phyloP scores from a whole-genome alignment of 257 asterid genomes.

The Penstemon davidsonii region DNA sequence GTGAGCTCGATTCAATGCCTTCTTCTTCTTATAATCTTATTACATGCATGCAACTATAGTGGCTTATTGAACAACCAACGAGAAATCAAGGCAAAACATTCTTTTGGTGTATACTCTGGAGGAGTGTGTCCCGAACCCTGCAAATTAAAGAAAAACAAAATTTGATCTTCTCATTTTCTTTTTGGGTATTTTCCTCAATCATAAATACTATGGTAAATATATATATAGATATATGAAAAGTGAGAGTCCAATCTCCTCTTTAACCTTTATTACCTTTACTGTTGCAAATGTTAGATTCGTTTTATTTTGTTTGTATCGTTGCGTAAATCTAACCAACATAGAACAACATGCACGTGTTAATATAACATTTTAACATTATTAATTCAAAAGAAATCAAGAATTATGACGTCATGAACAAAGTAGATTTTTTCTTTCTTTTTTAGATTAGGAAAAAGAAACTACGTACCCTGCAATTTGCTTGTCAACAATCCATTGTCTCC shows the following conservation, averaged over 20 bases:
- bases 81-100: slow-evolving; percentile 39
- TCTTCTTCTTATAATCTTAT: too few relatives aligned
- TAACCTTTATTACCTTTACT: slow-evolving; percentile 49
- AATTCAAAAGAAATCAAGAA: neutral
- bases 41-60: slow-evolving; percentile 18
- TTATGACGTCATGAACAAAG: neutral
- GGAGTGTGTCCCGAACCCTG: slow-evolving; percentile 48
- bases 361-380: neutral
- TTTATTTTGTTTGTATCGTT: slow-evolving; percentile 19
- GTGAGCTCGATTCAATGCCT: too few relatives aligned
- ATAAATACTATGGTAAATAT: neutral
- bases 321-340: slow-evolving; percentile 33
- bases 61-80: slow-evolving; percentile 35
- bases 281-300: slow-evolving; percentile 44
- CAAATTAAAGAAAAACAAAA: neutral
- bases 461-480: slow-evolving; percentile 40
- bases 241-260: neutral
- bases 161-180: neutral
- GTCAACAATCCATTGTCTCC: slow-evolving; percentile 36
- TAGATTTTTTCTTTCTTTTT: too few relatives aligned
- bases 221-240: neutral
- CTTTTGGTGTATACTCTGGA: slow-evolving; percentile 37
- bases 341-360: neutral
- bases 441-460: neutral
- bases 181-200: too few relatives aligned